Base-by-base conservation (phyloP, 2,329 filamentous ascomycete genomes). In the Orbilia ellipsospora region DNA sequence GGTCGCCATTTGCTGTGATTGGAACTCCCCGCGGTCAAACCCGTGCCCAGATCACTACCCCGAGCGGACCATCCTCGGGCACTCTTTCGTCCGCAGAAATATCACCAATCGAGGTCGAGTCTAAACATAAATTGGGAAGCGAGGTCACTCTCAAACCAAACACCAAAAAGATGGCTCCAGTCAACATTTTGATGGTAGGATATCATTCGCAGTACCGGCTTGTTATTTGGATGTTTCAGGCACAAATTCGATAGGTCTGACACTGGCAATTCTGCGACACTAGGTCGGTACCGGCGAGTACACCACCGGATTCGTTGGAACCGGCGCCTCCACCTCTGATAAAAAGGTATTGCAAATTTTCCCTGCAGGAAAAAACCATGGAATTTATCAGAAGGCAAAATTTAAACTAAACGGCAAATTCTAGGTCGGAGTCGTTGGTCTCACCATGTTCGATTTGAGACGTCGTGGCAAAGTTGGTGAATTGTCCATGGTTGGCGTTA, bases 251-350 rank as follows among this genome's bases (percentile, higher is more conserved):
- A 52, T 52, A n/a, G 44, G 48, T 52, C 48, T 52, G 18, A 52
- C 48, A 23, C 48, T 52, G 18, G 44, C 15, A 48, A n/a, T 48
- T 48, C 44, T 50, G 52, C 50, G 52, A 28, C 31, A 20, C 59
- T 75, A 90, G 91, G 88, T 97, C 73, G 94, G 94, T 78, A 97
- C 94, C 10, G 94, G 94, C 80, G 94, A 97, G 87, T 97, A 97
- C 86, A 97, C 94, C 80, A 97, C 94, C 51, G 94, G 94, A 70
- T 97, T 95, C 80, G 93, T 97, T 69, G 93, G 92, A 70, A 90
- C 89, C 75, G 91, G 90, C 73, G 90, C 90, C 61, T 96, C 93
- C 2, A 90, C 88, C 10, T 96, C 93, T 59, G 94, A 97, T 86
- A 97, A 97, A 85, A 97, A 97, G 83, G 79, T 79, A 77, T 48